These are phyloP conservation scores for Cryomyces minteri DNA, from an alignment of 495 filamentous ascomycete species.

Conservation along the genomic window DNA sequence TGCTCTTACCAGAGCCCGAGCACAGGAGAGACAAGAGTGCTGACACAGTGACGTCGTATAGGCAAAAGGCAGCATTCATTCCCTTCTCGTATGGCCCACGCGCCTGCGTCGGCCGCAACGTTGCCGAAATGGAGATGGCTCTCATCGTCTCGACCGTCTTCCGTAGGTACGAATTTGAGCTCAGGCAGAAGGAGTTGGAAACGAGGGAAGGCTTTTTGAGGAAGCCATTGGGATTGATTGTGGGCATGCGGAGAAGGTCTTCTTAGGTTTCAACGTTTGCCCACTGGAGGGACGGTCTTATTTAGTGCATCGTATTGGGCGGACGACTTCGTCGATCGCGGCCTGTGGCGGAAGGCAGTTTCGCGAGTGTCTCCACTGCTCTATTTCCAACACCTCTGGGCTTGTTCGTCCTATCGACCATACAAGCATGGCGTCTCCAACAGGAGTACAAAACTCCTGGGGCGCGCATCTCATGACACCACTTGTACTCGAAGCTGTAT, in stretches of 20 bases:
- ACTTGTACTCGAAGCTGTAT: too few relatives aligned
- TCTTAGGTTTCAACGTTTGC: neutral
- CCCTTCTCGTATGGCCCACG: conserved; percentile 72
- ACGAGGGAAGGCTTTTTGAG: conserved; percentile 78
- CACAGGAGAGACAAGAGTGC: too few relatives aligned
- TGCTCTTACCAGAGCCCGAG: conserved; percentile 26
- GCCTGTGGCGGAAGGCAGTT: too few relatives aligned
- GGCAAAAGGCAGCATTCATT: conserved; percentile 64
- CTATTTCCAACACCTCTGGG: too few relatives aligned
- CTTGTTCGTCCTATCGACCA: too few relatives aligned
- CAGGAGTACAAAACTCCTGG: too few relatives aligned
- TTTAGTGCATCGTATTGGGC: too few relatives aligned
- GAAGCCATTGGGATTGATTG: conserved; percentile 60
- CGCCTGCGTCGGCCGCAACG: conserved; percentile 68
- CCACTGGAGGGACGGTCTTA: too few relatives aligned
- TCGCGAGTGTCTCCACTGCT: too few relatives aligned
- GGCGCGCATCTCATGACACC: too few relatives aligned
- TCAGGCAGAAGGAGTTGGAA: conserved; percentile 53
- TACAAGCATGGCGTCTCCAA: too few relatives aligned
- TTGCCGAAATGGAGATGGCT: conserved; percentile 87
- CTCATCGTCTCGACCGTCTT: conserved; percentile 65
- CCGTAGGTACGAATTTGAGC: conserved; percentile 52
- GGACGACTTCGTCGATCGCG: too few relatives aligned
- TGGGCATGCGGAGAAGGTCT: conserved; percentile 43
- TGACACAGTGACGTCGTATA: conserved; percentile 8